Evolutionary conservation across 1,284 basidiomycete genomes (phyloP).

Genomic region (Sparassis latifolia): DNA sequence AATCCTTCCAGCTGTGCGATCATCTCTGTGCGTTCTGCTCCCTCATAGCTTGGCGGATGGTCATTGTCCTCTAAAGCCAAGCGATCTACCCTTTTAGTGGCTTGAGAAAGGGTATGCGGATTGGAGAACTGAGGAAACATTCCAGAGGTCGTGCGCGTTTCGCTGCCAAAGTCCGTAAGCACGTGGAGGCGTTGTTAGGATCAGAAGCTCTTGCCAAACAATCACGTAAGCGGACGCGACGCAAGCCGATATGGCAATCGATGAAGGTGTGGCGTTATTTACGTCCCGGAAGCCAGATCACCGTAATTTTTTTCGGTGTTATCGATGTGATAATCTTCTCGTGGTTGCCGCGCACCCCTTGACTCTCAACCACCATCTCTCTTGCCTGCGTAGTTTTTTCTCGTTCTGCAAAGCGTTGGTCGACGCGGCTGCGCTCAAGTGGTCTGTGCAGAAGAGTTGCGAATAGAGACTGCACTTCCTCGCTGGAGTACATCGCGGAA

Average conservation of each 20-base stretch:
- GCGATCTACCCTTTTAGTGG: neutral
- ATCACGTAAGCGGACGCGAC: slow-evolving; percentile 4
- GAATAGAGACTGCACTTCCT: too few relatives aligned
- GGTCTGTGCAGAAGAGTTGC: neutral
- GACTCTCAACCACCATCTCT: neutral
- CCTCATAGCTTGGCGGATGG: too few relatives aligned
- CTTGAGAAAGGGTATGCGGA: neutral
- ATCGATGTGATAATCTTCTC: slow-evolving; percentile 1
- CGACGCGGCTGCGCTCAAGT: neutral
- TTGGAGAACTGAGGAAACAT: neutral
- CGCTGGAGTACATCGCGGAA: too few relatives aligned
- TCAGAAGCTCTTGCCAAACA: slow-evolving; percentile 17
- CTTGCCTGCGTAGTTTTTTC: neutral
- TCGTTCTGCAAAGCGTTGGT: neutral
- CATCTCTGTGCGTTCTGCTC: slow-evolving; percentile 4
- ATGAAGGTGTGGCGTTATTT: neutral
- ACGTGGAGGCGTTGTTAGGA: slow-evolving; percentile 13
- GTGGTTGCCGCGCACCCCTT: neutral
- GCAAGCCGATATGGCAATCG: slow-evolving; percentile 4
- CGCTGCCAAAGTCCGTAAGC: neutral
- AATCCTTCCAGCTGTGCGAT: slow-evolving; percentile 19
- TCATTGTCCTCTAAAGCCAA: too few relatives aligned
- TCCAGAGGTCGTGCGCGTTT: neutral
- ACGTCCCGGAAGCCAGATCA: too few relatives aligned
- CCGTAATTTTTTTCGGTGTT: neutral